Base-by-base conservation (phyloP, 2,329 filamentous ascomycete genomes). In the Fusarium pseudograminearum region DNA sequence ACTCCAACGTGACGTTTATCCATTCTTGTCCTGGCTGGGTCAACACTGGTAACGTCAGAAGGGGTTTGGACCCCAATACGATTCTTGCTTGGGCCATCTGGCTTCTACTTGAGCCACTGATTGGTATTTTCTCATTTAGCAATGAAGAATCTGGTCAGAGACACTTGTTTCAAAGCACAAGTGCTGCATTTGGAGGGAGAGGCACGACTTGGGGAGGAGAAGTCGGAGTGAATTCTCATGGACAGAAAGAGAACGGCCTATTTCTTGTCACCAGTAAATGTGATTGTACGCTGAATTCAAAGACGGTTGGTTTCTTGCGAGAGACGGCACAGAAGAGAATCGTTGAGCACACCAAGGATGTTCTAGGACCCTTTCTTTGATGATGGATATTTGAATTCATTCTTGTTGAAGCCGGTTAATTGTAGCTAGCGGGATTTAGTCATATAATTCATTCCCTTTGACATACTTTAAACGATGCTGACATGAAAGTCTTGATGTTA, bases 101-200 rank as follows among this genome's bases (percentile, higher is more conserved):
- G 74, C 63, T 79, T 5, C 16, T 81, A 12, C 58, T 80, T 5
- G 74, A 77, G 53, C 78, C 74, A 1, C 59, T 81, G 24, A 73
- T 81, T 26, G 7, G 20, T 3, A 48, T 80, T 0, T 62, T 81
- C 11, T 63, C 69, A 4, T 57, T 75, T 6, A 74, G 61, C 30
- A 60, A 77, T n/a, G 75, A 80, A n/a, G 76, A 72, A 50, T 77
- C 77, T 30, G 79, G 57, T 4, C 77, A 80, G 59, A 74, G 77
- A 20, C 55, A 80, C 38, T 53, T 81, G 61, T 81, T 80, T 53
- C 71, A 77, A 36, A 66, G 77, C 47, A 80, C 79, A 4, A 81
- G 77, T 53, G 76, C 78, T 61, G 73, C 70, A 12, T 81, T 76
- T 70, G 79, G 79, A 5, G 79, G 79, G 10, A 73, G 67, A 14